Percentiles rank a stretch among this genome's conserved stretches.
Evolutionary conservation across 345 rosid genomes (phyloP).

Genomic region (Eucalyptus shirleyi): DNA sequence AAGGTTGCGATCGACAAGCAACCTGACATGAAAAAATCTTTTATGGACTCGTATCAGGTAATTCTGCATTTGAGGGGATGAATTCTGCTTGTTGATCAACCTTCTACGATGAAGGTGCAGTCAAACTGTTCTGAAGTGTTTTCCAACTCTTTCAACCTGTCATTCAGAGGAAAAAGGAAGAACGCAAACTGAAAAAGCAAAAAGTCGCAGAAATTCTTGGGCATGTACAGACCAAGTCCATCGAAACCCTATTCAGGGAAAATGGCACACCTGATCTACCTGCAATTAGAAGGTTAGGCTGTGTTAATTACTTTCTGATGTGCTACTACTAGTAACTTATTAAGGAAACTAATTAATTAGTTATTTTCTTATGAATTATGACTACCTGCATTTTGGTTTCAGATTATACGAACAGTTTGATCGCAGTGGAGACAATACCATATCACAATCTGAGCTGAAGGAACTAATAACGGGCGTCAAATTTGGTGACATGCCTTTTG

Average conservation of each 20-base stretch:
- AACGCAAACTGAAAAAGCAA: slow-evolving; percentile 5
- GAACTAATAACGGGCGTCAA: slow-evolving; percentile 1
- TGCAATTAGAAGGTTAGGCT: not conserved
- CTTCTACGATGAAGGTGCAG: not conserved
- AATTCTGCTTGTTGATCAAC: not conserved
- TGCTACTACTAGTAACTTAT: not conserved
- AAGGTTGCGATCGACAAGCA: not conserved
- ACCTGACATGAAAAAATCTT: not conserved
- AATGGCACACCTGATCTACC: slow-evolving; percentile 11
- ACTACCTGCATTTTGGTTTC: not conserved
- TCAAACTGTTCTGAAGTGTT: not conserved
- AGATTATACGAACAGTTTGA: slow-evolving; percentile 14
- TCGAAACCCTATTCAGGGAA: slow-evolving; percentile 6
- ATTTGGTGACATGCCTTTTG: slow-evolving; percentile 1
- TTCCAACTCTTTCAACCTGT: slow-evolving; percentile 10
- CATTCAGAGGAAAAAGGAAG: slow-evolving; percentile 14
- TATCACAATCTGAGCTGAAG: slow-evolving; percentile 7
- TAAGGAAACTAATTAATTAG: not conserved
- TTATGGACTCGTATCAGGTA: not conserved
- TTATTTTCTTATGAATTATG: not conserved
- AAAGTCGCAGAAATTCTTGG: slow-evolving; percentile 2
- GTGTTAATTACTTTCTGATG: not conserved
- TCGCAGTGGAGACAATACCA: not conserved
- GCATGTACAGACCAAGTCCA: not conserved
- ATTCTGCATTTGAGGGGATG: not conserved